Base-by-base conservation (phyloP, 305 asterid species). In the Fraxinus velutina region DNA sequence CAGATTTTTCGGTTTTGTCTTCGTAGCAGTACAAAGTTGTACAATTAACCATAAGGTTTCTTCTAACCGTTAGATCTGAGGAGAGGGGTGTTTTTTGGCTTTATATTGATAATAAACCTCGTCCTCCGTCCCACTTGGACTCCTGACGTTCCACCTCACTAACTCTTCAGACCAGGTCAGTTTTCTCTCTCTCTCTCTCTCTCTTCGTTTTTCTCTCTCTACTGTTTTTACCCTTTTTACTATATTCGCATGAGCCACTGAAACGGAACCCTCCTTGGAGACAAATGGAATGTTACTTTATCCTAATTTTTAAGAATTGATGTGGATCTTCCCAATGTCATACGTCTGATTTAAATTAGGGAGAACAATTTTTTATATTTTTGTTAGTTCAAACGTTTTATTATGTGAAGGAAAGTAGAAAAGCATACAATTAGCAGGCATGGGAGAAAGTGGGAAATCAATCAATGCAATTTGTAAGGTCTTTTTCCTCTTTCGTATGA, bases 111-210 rank as follows among this genome's bases (percentile, higher is more conserved):
- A 66, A 81, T 73, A 60, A 52, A n/a, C 83, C 82, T 77, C 77
- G 68, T 66, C 82, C 77, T 66, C 82, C 73, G 68, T 79, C 83
- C 85, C 84, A 82, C 75, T 82, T 84, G 88, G 88, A 84, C 85
- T 82, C 75, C 22, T 73, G 32, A 30, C 22, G 60, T 79, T 87
- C 87, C 87, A 82, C 78, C 86, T 86, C 88, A 85, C 80, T 81
- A 22, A 15, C 68, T 81, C 83, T 80, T 76, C 85, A 4, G 68
- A 85, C 75, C 86, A 87, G 88, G 90, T 83, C 82, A 78, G 85
- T 78, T 22, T 76, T 60, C 83, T 79, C 0, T 66, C 66, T 74
- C 80, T 66, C 66, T 74, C 80, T 73, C 44, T 62, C 21, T 73
- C 22, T 42, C 75, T 44, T 27, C 36, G 3, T 10, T 27, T 66